A percentile compares a stretch with the other conserved stretches of the same genome.
These are phyloP conservation scores for Pelargonium cotyledonis DNA, from an alignment of 441 rosid genomes.

Conservation along the genomic window DNA sequence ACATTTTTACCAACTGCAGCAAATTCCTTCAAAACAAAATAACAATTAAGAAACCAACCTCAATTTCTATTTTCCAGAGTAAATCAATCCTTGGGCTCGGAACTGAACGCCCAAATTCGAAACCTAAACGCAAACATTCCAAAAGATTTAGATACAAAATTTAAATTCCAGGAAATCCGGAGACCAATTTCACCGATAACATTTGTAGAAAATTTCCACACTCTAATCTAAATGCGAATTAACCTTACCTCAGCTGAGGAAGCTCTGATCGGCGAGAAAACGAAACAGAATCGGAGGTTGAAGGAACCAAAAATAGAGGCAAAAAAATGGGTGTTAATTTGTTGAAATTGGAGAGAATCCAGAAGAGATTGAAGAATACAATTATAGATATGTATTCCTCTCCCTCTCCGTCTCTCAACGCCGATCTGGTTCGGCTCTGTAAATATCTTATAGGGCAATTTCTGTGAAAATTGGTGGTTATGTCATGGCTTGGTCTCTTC, in stretches of 20 bases:
- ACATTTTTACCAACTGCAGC: background rate
- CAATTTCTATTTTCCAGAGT: background rate
- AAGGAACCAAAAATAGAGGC: background rate
- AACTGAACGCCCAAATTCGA: background rate
- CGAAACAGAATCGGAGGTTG: background rate
- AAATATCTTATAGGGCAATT: background rate
- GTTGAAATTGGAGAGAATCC: background rate
- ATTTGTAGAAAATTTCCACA: background rate
- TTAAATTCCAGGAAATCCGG: background rate
- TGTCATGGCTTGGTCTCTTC: background rate
- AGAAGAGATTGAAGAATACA: background rate
- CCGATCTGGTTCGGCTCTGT: constrained; percentile 1
- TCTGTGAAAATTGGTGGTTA: constrained; percentile 3
- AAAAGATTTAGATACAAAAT: too few species aligned
- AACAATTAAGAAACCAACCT: background rate
- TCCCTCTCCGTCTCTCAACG: background rate
- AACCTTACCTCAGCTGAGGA: background rate
- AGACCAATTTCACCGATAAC: constrained; percentile 1
- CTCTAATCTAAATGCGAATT: background rate
- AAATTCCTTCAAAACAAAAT: too few species aligned
- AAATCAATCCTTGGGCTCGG: too few species aligned
- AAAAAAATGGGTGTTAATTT: background rate
- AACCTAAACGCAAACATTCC: background rate
- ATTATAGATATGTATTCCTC: background rate
- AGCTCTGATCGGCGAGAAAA: constrained; percentile 5